Conservation (phyloP, 306 rosid species). For the Canavalia gladiata region DNA sequence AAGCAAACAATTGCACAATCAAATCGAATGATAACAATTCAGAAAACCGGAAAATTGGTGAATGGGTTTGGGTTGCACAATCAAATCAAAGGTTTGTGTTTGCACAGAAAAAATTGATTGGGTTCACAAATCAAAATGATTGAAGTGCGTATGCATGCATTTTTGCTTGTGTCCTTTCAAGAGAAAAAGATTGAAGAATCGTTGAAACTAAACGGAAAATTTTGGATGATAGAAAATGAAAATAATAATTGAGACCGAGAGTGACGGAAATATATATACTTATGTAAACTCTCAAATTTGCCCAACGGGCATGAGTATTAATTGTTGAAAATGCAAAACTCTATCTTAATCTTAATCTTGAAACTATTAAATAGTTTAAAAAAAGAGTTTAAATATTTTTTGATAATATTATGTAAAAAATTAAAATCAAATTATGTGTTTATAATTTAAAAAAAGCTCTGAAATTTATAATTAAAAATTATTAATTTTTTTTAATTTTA, state of each 20-base stretch:
- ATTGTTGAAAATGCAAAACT: not conserved
- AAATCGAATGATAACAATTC: constrained; percentile 11
- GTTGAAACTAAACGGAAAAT: constrained; percentile 16
- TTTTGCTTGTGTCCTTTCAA: not conserved
- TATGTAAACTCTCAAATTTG: constrained; percentile 1
- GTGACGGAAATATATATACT: constrained; percentile 22
- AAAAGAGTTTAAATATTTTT: too few relatives aligned
- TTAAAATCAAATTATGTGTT: too few relatives aligned
- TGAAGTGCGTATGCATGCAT: constrained; percentile 18
- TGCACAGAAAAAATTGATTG: constrained; percentile 13
- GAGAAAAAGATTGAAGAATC: constrained; percentile 20
- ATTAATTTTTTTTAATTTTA: too few relatives aligned
- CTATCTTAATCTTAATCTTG: not conserved
- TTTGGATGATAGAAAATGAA: constrained; percentile 35
- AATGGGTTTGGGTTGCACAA: not conserved
- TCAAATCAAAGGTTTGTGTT: constrained; percentile 12
- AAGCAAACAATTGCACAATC: not conserved
- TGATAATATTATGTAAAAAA: too few relatives aligned
- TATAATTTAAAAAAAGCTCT: too few relatives aligned
- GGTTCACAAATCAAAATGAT: not conserved
- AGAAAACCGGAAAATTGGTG: constrained; percentile 18
- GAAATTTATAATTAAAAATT: too few relatives aligned
- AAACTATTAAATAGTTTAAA: not conserved
- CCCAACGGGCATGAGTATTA: not conserved
- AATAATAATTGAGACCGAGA: not conserved